Conservation (phyloP, 768 basidiomycete species). For the Russula foetens region DNA sequence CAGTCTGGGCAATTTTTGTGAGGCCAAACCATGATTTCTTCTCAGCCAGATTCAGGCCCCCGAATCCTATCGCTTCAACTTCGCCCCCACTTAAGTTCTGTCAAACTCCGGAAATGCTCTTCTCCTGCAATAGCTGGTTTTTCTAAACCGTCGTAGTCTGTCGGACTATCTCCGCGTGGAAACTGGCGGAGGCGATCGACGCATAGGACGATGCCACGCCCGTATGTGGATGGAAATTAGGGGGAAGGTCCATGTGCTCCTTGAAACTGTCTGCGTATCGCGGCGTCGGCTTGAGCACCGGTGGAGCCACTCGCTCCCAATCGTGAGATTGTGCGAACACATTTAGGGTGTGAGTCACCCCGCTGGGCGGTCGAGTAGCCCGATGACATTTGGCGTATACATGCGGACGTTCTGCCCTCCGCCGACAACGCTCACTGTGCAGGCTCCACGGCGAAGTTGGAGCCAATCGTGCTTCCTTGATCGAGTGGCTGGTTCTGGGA, state of each 20-base stretch:
- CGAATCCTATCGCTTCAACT: too few relatives aligned
- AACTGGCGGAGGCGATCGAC: too few relatives aligned
- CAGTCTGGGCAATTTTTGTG: too few relatives aligned
- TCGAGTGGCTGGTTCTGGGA: conserved; percentile 46
- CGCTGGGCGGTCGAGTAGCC: conserved; percentile 30
- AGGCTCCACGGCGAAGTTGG: conserved; percentile 66
- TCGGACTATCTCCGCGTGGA: too few relatives aligned
- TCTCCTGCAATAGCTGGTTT: conserved; percentile 46
- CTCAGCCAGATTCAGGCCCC: too few relatives aligned
- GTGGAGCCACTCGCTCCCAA: conserved; percentile 67
- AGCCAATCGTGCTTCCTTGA: conserved; percentile 43
- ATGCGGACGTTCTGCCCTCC: conserved; percentile 78
- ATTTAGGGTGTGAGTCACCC: conserved; percentile 27
- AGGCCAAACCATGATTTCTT: too few relatives aligned
- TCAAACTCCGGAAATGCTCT: conserved; percentile 70
- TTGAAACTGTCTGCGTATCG: conserved; percentile 69
- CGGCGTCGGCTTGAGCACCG: conserved; percentile 50
- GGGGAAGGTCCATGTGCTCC: conserved; percentile 66
- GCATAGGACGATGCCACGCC: conserved; percentile 25
- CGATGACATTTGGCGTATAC: conserved; percentile 82
- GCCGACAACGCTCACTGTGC: conserved; percentile 67
- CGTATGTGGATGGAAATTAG: conserved; percentile 47
- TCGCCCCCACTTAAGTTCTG: conserved; percentile 77
- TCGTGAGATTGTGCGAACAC: conserved; percentile 59
- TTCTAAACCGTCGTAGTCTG: too few relatives aligned